Conservation (phyloP, 345 rosid genomes). For the Odontarrhena argentea region DNA sequence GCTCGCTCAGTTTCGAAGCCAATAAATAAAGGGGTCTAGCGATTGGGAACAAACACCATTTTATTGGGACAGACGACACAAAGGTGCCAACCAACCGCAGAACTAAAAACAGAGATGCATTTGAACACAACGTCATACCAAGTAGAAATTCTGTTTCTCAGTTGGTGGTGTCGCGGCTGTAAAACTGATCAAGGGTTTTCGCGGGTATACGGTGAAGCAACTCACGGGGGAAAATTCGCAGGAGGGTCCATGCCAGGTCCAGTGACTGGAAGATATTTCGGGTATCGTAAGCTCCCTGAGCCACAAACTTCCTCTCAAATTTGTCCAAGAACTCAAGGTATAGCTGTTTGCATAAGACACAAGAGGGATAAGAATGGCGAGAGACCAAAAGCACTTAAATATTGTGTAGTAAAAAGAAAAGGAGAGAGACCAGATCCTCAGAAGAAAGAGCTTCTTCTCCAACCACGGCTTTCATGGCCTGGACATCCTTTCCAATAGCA, state of each 20-base stretch:
- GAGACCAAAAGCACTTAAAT: background rate
- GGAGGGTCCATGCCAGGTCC: slow-evolving; percentile 93
- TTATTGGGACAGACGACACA: slow-evolving; percentile 26
- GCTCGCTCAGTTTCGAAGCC: slow-evolving; percentile 25
- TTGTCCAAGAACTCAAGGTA: slow-evolving; percentile 92
- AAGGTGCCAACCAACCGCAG: slow-evolving; percentile 32
- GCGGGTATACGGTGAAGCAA: slow-evolving; percentile 97
- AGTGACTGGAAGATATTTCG: slow-evolving; percentile 93
- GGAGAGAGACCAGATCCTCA: slow-evolving; percentile 77
- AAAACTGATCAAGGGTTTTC: slow-evolving; percentile 80
- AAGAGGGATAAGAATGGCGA: slow-evolving; percentile 9
- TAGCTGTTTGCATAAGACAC: slow-evolving; percentile 55
- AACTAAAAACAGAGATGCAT: slow-evolving; percentile 13
- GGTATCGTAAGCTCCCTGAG: slow-evolving; percentile 96
- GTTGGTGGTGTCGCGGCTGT: slow-evolving; percentile 65
- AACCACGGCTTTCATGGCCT: slow-evolving; percentile 99
- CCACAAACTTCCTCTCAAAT: slow-evolving; percentile 89
- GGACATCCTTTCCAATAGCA: slow-evolving; percentile 96
- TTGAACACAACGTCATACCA: slow-evolving; percentile 17
- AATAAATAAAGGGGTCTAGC: slow-evolving; percentile 24
- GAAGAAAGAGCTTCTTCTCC: slow-evolving; percentile 99
- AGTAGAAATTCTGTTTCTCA: slow-evolving; percentile 11
- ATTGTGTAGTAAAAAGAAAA: slow-evolving; percentile 18
- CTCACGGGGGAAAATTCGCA: slow-evolving; percentile 94
- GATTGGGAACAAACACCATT: slow-evolving; percentile 34